Base-by-base conservation (phyloP, 2,329 filamentous ascomycete genomes). In the Aspergillus pseudonomiae region DNA sequence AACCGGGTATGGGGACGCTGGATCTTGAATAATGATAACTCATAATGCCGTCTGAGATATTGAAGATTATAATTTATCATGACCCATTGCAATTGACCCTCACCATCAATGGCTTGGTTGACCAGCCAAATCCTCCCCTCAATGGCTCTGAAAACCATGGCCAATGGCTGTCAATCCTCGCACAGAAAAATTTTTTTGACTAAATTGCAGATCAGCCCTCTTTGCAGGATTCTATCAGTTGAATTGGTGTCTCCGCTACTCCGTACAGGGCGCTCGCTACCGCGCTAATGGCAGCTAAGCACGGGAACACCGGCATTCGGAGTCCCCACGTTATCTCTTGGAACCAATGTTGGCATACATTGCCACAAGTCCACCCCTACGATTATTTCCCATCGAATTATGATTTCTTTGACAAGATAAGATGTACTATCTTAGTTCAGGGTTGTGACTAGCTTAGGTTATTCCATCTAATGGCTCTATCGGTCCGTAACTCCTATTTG, bases 401-500 rank as follows among this genome's bases (percentile, higher is more conserved):
- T 48, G 24, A 16, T 26, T 24, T 48, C 45, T 48, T 48, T 48
- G 11, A 26, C 45, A 48, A 48, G 45, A 48, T 48, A 28, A 48
- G 21, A 48, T 48, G 45, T 56, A 39, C 14, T 39, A 11, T 28
- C 52, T 55, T 55, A 32, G 52, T 55, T 32, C 39, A 41, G 39
- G 52, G 52, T 32, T 14, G 19, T 14, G 21, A 36, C 28, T 55
- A 55, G n/a, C 21, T 34, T 56, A 55, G n/a, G 12, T 34, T 56
- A 10, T 56, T 10, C 14, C 7, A 21, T 41, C 46, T 19, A 19
- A 50, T 28, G 46, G 16, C 12, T 34, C 48, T 32, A 52, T 32
- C 48, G 57, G 60, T 68, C 69, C 46, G 66, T 67, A 19, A 70
- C 50, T 12, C 74, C 77, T 48, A 80, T 67, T 36, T 66, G 69